These are phyloP conservation scores for Lavandula angustifolia DNA, from an alignment of 257 asterid species.

Conservation along the genomic window DNA sequence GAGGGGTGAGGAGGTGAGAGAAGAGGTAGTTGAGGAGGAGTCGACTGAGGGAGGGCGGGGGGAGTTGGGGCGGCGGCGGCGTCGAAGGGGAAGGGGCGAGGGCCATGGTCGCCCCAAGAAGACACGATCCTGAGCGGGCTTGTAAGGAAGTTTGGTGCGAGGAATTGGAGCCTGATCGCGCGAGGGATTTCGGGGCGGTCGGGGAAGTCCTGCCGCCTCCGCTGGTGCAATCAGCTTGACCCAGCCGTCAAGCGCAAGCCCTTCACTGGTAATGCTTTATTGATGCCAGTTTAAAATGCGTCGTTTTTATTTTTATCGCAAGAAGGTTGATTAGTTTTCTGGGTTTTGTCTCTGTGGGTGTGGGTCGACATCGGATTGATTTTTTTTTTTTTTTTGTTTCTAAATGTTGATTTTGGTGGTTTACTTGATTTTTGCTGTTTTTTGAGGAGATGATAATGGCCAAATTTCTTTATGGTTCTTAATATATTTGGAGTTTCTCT, in stretches of 20 bases:
- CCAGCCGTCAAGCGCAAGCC: slow-evolving; percentile 80
- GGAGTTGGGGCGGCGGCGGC: slow-evolving; percentile 26
- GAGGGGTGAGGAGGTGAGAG: slow-evolving; percentile 33
- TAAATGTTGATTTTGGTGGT: not conserved
- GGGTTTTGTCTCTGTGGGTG: slow-evolving; percentile 16
- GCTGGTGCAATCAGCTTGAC: slow-evolving; percentile 97
- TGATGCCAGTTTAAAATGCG: not conserved
- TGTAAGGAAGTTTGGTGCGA: slow-evolving; percentile 67
- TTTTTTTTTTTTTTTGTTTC: slow-evolving; percentile 1
- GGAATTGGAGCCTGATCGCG: slow-evolving; percentile 85
- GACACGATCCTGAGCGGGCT: slow-evolving; percentile 50
- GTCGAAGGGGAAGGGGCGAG: slow-evolving; percentile 52
- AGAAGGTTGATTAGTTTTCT: slow-evolving; percentile 6
- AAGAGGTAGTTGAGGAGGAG: slow-evolving; percentile 28
- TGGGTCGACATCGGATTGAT: slow-evolving; percentile 12
- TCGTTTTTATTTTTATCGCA: not conserved
- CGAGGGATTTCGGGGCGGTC: slow-evolving; percentile 83
- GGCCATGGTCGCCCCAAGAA: slow-evolving; percentile 77
- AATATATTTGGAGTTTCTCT: not conserved
- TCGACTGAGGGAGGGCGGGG: slow-evolving; percentile 30
- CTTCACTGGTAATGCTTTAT: slow-evolving; percentile 53
- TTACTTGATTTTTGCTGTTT: slow-evolving; percentile 1
- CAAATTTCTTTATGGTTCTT: not conserved
- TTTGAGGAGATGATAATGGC: not conserved
- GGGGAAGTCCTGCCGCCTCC: slow-evolving; percentile 89